These are phyloP conservation scores for Yamadazyma membranifaciens DNA, from an alignment of 1,139 yeast genomes.

Conservation along the genomic window DNA sequence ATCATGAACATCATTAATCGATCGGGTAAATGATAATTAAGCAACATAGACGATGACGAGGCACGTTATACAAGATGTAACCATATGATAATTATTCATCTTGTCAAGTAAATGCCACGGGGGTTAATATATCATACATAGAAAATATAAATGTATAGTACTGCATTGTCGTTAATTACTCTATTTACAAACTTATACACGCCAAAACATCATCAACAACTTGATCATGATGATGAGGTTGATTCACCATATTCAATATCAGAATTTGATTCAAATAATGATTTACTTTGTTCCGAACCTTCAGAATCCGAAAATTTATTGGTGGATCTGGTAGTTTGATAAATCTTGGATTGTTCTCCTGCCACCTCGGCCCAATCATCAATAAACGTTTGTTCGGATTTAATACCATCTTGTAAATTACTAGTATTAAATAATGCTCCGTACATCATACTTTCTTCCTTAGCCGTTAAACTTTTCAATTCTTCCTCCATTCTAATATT, in stretches of 20 bases:
- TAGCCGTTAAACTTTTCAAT: conserved; percentile 66
- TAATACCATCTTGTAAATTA: conserved; percentile 64
- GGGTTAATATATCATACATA: too few species aligned
- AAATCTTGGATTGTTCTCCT: conserved; percentile 51
- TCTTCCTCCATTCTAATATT: conserved; percentile 83
- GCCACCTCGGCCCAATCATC: conserved; percentile 77
- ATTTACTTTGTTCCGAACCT: conserved; percentile 19
- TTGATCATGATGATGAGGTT: neutral
- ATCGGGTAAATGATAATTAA: neutral
- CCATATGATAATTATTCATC: neutral
- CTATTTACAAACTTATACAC: conserved; percentile 4
- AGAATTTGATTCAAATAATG: conserved; percentile 28
- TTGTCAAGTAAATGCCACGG: neutral
- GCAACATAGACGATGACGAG: neutral
- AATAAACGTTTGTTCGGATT: conserved; percentile 67
- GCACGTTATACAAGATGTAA: neutral
- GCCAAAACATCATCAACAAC: too few species aligned
- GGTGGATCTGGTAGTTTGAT: conserved; percentile 37
- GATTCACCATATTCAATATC: conserved; percentile 7
- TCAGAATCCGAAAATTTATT: conserved; percentile 26
- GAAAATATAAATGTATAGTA: conserved; percentile 1
- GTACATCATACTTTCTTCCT: conserved; percentile 82
- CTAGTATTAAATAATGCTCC: conserved; percentile 73
- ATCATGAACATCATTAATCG: conserved; percentile 28
- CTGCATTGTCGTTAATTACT: conserved; percentile 3